Evolutionary conservation across 345 rosid genomes (phyloP), one percentile per base, ranked within the genome.

Genomic region (Rubroshorea leprosula): DNA sequence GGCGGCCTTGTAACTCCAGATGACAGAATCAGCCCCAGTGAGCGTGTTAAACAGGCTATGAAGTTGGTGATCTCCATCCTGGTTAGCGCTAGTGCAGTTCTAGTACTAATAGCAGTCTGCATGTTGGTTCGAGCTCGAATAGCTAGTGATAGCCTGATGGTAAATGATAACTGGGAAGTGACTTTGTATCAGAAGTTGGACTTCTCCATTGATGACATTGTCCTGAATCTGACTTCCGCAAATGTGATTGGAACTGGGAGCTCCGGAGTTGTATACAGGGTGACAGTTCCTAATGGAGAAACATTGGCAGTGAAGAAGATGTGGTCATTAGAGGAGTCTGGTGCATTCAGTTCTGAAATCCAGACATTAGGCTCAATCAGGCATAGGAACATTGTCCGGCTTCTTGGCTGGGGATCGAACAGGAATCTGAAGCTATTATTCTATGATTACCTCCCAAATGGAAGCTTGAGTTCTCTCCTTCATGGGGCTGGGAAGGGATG

Each of bases 181-280:
- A 83, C 84, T 11, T 73, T 89, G 23, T 92, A 83, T 68, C 96
- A 92, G 63, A 92, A 92, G 68, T 84, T 89, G 1, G 93, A 86
- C 5, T 83, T 89, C 71, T 83, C 97, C 0, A 70, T 89, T 16
- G 91, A 82, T 50, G 94, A 86, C 62, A 69, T 86, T 35, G 72
- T 89, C 14, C 67, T 58, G 35, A 75, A 83, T 50, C 71, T 92
- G 23, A 84, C 84, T 17, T 84, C 96, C 5, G 71, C 91, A 0
- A 92, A 89, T 64, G 97, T 92, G 49, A 89, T 92, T 25, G 98
- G 98, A 54, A 92, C 95, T 0, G 98, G 98, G 44, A 86, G 98
- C 81, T 92, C 98, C 0, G 98, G 98, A 31, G 97, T 92, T 1
- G 98, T 92, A 0, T 86, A 89, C 72, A 72, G 81, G 70, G 91